Evolutionary conservation across 2,329 filamentous ascomycete genomes (phyloP).

Genomic region (Leptodontidium sp.): DNA sequence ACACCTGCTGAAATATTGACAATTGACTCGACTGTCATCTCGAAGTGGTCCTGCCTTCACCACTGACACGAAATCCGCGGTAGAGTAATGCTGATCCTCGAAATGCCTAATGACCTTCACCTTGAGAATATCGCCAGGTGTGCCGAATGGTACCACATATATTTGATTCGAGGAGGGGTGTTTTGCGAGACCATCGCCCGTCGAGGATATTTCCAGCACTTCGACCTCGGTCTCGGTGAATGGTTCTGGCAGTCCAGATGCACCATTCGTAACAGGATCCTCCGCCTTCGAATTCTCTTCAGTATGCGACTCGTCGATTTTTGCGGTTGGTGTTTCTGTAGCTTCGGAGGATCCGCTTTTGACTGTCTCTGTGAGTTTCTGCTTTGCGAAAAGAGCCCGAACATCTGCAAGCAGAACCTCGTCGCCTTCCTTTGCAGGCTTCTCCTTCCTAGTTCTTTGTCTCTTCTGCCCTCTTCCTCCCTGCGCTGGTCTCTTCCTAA

Average conservation of each 20-base stretch:
- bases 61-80: constrained; percentile 85
- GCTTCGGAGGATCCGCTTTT: not conserved
- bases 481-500: constrained; percentile 44
- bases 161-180: constrained; percentile 68
- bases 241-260: constrained; percentile 63
- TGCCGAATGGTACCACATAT: constrained; percentile 87
- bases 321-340: constrained; percentile 42
- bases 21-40: constrained; percentile 79
- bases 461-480: constrained; percentile 52
- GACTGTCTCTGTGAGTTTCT: constrained; percentile 44
- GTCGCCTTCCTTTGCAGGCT: constrained; percentile 65
- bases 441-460: constrained; percentile 64
- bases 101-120: constrained; percentile 83
- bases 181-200: constrained; percentile 87
- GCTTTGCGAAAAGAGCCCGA: constrained; percentile 56
- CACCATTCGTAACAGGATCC: constrained; percentile 37
- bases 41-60: constrained; percentile 76
- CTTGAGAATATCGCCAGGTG: constrained; percentile 82
- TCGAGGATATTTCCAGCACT: constrained; percentile 86
- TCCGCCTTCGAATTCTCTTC: constrained; percentile 37
- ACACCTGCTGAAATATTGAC: constrained; percentile 87
- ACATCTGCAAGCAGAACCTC: constrained; percentile 73
- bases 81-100: constrained; percentile 69
- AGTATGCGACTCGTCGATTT: constrained; percentile 34
- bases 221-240: constrained; percentile 83